Conservation (phyloP, 768 basidiomycete genomes). For the Pisolithus microcarpus region DNA sequence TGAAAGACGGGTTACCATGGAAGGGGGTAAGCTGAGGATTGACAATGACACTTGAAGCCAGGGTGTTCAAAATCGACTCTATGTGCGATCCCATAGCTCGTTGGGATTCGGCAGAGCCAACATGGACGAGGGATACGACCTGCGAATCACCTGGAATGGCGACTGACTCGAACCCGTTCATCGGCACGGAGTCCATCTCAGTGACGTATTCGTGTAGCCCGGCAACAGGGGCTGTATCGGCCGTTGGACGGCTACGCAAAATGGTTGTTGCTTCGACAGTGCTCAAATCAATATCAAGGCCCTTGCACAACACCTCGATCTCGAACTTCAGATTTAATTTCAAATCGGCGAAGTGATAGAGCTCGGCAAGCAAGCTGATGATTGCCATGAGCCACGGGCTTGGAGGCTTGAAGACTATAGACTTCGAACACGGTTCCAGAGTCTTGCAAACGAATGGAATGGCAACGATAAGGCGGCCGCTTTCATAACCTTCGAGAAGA, state of each 20-base stretch:
- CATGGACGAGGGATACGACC: constrained; percentile 52
- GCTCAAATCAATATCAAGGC: constrained; percentile 81
- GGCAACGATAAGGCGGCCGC: constrained; percentile 81
- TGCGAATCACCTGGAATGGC: constrained; percentile 48
- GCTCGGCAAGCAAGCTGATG: constrained; percentile 81
- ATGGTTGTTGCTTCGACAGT: constrained; percentile 77
- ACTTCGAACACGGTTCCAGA: constrained; percentile 82
- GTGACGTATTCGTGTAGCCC: constrained; percentile 71
- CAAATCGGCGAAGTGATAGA: constrained; percentile 96
- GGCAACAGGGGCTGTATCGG: constrained; percentile 40
- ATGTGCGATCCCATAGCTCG: constrained; percentile 70
- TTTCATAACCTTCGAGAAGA: constrained; percentile 93
- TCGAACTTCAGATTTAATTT: constrained; percentile 98
- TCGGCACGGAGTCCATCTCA: constrained; percentile 74
- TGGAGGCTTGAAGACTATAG: constrained; percentile 89
- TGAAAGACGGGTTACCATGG: constrained; percentile 75
- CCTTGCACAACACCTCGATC: constrained; percentile 94
- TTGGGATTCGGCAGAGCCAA: constrained; percentile 56
- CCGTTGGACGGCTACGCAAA: constrained; percentile 69
- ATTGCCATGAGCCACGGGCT: constrained; percentile 99
- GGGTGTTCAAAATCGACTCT: constrained; percentile 66
- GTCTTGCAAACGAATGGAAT: constrained; percentile 99
- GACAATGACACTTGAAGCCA: constrained; percentile 71
- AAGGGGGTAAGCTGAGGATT: constrained; percentile 68
- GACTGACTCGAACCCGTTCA: constrained; percentile 59